phyloP scores from a whole-genome alignment of 257 asterid species.

The Pogostemon cablin region DNA sequence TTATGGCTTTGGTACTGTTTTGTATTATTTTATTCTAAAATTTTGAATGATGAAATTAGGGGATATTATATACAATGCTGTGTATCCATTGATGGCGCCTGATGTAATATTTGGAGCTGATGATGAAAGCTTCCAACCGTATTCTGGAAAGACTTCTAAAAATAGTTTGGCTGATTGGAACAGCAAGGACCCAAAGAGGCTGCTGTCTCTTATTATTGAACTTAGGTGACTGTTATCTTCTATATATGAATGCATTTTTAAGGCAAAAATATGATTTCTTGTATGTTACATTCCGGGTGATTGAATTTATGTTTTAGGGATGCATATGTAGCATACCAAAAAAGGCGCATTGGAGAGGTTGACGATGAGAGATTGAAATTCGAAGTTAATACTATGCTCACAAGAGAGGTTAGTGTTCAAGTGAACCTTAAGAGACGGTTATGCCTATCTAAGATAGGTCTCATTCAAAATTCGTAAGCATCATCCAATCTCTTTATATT shows the following conservation, averaged over 20 bases:
- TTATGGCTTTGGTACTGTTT: not conserved
- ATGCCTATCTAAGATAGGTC: not conserved
- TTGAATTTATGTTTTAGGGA: constrained; percentile 49
- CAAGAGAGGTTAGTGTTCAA: constrained; percentile 75
- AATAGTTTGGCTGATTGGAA: constrained; percentile 73
- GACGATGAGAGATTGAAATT: constrained; percentile 87
- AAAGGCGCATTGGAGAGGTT: constrained; percentile 68
- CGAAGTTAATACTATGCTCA: constrained; percentile 79
- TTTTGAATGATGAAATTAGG: constrained; percentile 49
- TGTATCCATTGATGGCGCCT: constrained; percentile 81
- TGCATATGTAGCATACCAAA: constrained; percentile 71
- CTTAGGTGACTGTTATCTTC: constrained; percentile 57
- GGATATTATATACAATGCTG: constrained; percentile 81
- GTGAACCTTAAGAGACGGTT: constrained; percentile 8
- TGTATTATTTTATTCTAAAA: constrained; percentile 1
- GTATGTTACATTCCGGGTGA: constrained; percentile 12
- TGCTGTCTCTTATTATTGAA: constrained; percentile 69
- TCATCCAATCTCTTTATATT: not conserved
- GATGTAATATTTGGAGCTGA: constrained; percentile 86
- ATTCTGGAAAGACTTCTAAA: constrained; percentile 43
- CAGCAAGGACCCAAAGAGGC: constrained; percentile 69
- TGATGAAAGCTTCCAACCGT: constrained; percentile 75
- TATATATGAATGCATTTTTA: constrained; percentile 5
- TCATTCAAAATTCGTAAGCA: not conserved
- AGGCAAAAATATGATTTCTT: constrained; percentile 18